phyloP scores from a whole-genome alignment of 306 rosid genomes.

The Trichosanthes cucumerina region DNA sequence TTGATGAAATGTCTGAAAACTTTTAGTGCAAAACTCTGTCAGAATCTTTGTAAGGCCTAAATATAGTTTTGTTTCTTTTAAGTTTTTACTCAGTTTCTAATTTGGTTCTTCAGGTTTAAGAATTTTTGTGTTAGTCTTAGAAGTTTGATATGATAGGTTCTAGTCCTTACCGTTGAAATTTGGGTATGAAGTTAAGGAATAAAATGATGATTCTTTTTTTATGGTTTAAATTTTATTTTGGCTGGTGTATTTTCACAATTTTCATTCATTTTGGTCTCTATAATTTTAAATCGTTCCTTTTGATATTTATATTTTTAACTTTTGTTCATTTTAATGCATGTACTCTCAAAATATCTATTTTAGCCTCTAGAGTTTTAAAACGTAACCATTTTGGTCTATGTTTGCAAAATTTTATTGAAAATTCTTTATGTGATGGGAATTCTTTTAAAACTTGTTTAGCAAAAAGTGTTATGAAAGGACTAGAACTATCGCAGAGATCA shows the following conservation, averaged over 20 bases:
- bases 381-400: not conserved
- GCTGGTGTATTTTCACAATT: too few relatives aligned
- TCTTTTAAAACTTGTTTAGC: not conserved
- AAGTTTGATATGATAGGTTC: not conserved
- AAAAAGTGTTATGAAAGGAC: too few relatives aligned
- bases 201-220: not conserved
- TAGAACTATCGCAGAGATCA: too few relatives aligned
- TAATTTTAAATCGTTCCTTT: too few relatives aligned
- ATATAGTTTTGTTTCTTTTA: not conserved
- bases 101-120: not conserved
- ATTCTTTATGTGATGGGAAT: too few relatives aligned
- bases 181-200: not conserved
- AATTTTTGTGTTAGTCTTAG: not conserved
- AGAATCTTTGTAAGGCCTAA: not conserved
- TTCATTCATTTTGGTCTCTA: too few relatives aligned
- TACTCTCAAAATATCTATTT: too few relatives aligned
- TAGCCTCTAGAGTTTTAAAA: not conserved
- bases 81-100: not conserved
- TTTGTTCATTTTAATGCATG: too few relatives aligned
- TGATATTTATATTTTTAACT: too few relatives aligned
- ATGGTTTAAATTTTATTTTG: not conserved
- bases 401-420: too few relatives aligned
- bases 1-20: not conserved
- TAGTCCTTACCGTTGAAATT: not conserved
- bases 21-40: not conserved